Evolutionary conservation across 768 basidiomycete genomes (phyloP), one percentile per base, ranked within the genome.

Genomic region (Rubroboletus satanas): DNA sequence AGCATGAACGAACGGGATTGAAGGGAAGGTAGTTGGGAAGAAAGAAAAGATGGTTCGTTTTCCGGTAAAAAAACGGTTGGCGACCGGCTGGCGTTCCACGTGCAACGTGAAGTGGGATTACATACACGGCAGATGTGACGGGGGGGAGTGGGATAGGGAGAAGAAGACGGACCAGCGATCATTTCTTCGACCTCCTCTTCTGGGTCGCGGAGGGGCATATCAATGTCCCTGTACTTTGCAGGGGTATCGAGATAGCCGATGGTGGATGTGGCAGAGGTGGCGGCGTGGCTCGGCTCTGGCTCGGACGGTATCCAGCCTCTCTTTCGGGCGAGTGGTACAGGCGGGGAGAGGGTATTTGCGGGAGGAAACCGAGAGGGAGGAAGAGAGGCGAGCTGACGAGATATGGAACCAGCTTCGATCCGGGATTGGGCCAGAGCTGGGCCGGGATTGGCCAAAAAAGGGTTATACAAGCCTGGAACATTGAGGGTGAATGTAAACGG

Each of bases 231-330:
- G 59, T 85, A 84, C 68, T 83, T 83, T 45, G 83, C 77, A 37
- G 84, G 86, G 0, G 85, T 84, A 66, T 88, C 83, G 36, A 89
- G 78, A 69, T 85, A 87, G 29, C 87, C 88, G 55, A 67, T 75
- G 5, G 83, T 79, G 3, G 80, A 83, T 4, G 82, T 70, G 3
- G 80, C 69, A 4, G 77, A 81, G 45, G 82, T 73, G 45, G 77
- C 69, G 7, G 82, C 80, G 63, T 64, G 74, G 65, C 80, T 83
- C 10, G 79, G 79, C 58, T 82, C 83, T 41, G 81, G 75, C 52
- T 74, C 76, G 1, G 80, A 75, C 5, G 89, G 88, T 38, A 83
- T 82, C 89, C 89, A 90, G 31, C 85, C 86, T 66, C 89, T 74
- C 69, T 88, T 88, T 49, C 80, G 74, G 4, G 79, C 76, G 38